Conservation (phyloP, 306 rosid genomes). For the Crataegus laevigata region DNA sequence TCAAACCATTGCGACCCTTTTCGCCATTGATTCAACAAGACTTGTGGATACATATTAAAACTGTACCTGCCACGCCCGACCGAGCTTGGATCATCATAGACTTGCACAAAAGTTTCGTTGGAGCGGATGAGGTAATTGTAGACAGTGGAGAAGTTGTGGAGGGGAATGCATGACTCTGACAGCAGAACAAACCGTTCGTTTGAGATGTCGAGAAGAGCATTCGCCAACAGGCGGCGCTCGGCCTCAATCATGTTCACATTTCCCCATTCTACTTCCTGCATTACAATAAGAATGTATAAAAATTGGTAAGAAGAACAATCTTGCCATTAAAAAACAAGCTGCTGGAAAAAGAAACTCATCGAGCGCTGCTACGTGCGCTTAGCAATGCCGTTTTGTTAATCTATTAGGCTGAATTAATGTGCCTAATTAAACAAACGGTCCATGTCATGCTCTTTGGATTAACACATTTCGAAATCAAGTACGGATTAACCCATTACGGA, state of each 20-base stretch:
- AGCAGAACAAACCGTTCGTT: slow-evolving; percentile 71
- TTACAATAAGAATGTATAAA: background rate
- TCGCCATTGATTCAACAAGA: slow-evolving; percentile 52
- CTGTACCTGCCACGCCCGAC: slow-evolving; percentile 68
- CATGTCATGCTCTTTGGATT: too few relatives aligned
- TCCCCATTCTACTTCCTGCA: slow-evolving; percentile 79
- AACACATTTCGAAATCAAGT: too few relatives aligned
- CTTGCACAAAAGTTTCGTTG: slow-evolving; percentile 37
- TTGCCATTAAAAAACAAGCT: background rate
- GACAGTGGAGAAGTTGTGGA: slow-evolving; percentile 67
- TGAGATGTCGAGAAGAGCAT: slow-evolving; percentile 72
- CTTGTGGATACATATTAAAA: slow-evolving; percentile 42
- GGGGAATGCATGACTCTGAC: slow-evolving; percentile 80
- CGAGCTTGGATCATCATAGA: slow-evolving; percentile 47
- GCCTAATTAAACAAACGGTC: too few relatives aligned
- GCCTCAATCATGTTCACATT: slow-evolving; percentile 75
- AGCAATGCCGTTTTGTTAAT: background rate
- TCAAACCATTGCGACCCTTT: slow-evolving; percentile 94
- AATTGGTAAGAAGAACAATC: background rate
- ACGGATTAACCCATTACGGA: background rate
- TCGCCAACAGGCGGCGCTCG: slow-evolving; percentile 68
- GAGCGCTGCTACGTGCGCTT: background rate
- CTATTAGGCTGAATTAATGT: too few relatives aligned
- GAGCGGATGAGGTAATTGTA: slow-evolving; percentile 60
- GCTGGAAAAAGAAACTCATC: background rate